Evolutionary conservation across 2,329 filamentous ascomycete genomes (phyloP).

Genomic region (Aspergillus pseudoterreus): DNA sequence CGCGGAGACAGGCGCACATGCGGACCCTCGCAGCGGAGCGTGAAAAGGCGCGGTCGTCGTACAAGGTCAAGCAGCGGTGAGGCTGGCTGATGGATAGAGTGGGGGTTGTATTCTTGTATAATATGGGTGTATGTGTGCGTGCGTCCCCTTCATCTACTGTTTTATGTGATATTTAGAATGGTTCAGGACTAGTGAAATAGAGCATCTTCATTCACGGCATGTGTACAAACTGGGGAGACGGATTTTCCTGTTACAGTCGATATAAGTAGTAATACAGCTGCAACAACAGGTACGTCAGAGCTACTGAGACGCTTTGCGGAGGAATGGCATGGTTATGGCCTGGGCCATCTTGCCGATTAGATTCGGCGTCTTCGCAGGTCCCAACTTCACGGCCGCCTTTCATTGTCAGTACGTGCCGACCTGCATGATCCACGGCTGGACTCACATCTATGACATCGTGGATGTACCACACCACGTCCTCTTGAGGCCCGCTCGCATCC

Average conservation of each 20-base stretch:
- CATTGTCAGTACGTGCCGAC: too few relatives aligned
- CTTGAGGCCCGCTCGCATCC: too few relatives aligned
- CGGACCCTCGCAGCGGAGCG: slow-evolving; percentile 20
- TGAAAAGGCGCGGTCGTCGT: slow-evolving; percentile 19
- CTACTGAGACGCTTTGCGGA: too few relatives aligned
- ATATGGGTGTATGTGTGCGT: slow-evolving; percentile 9
- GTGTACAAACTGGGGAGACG: not conserved
- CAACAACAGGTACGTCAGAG: too few relatives aligned
- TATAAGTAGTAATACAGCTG: not conserved
- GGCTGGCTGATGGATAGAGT: slow-evolving; percentile 2
- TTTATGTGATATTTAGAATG: slow-evolving; percentile 8
- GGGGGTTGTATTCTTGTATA: slow-evolving; percentile 12
- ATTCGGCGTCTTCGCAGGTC: too few relatives aligned
- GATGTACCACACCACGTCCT: too few relatives aligned
- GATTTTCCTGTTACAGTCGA: not conserved
- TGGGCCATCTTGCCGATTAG: too few relatives aligned
- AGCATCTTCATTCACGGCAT: slow-evolving; percentile 1
- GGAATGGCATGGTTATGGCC: too few relatives aligned
- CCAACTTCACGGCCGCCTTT: too few relatives aligned
- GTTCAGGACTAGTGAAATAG: slow-evolving; percentile 4
- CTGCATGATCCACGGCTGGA: too few relatives aligned
- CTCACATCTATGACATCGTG: too few relatives aligned
- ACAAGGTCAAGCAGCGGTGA: slow-evolving; percentile 12
- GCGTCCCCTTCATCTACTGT: slow-evolving; percentile 7
- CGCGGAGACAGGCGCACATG: slow-evolving; percentile 26